Evolutionary conservation across 1,284 basidiomycete genomes (phyloP), one percentile per base, ranked within the genome.

Genomic region (Fomitopsis pinicola): DNA sequence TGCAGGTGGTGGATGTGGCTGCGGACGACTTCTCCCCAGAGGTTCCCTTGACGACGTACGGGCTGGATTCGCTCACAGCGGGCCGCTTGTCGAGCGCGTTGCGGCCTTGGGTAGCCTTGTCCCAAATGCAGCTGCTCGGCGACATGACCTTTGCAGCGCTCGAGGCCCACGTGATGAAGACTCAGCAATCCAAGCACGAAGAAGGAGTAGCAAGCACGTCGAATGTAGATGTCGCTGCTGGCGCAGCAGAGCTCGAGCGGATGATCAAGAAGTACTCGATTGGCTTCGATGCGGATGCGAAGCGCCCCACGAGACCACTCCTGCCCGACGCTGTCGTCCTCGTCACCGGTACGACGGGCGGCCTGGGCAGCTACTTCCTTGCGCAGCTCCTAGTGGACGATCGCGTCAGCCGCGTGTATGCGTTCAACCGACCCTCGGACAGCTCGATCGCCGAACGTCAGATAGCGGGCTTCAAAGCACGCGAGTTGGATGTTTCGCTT

Each of bases 41-140:
- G 28, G 72, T 75, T 1, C 78, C 77, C 1, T 67, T 79, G 55
- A 76, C 74, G 2, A 66, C 71, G 4, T 79, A 76, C 60, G 78
- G 77, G 19, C 64, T 79, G n/a, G 77, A 79, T 63, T 79, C 77
- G 0, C 68, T 78, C 3, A 69, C 72, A 8, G 77, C 77, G 2
- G 69, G 70, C 1, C 66, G 70, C 9, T 65, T 77, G 14, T 72
- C 75, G 9, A 67, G 67, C 53, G 62, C 66, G 9, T 68, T 78
- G 44, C 69, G 71, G 7, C 65, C 72, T 0, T 63, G 68, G 19
- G 60, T 75, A 4, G 58, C 67, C 33, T 63, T 77, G 33, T 69
- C 74, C 0, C 75, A 77, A 58, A 66, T 77, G 19, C 75, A 77
- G 59, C 67, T 78, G 4, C 65, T 78, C 4, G 75, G 69, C 1